Evolutionary conservation across 192 early-diverging fungal genomes (phyloP), one percentile per base, ranked within the genome.

Genomic region (Martensiomyces pterosporus): DNA sequence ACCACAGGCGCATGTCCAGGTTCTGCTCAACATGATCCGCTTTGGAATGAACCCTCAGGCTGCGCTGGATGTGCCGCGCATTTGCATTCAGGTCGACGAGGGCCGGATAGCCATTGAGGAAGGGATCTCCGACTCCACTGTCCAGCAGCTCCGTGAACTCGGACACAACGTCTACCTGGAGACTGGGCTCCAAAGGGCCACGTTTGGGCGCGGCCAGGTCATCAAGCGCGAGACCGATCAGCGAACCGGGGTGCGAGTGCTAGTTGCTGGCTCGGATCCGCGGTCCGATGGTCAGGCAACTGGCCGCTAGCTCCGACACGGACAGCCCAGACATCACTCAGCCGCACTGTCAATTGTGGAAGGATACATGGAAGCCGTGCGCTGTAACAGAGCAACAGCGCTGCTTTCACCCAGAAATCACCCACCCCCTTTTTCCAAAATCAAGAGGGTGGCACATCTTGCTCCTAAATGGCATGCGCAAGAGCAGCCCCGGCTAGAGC

Each of bases 1-100:
- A 62, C 89, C 89, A 15, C 89, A 91, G 64, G 87, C 87, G n/a
- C 87, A 91, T 35, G 55, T 88, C 2, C 89, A 91, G 68, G 82
- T 87, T 7, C 62, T 91, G 43, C 42, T 89, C 24, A 87, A 88
- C 46, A 60, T 84, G 16, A 42, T 80, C 38, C 71, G 77, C 46
- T 80, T 78, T 39, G 60, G 67, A 7, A 72, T 77, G 54, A 67
- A 69, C 29, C 79, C 82, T 26, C 89, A 91, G 57, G 57, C 52
- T 3, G 81, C 85, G 9, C 57, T 91, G 12, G 89, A 91, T 57
- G 49, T 69, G 2, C 85, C 85, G 37, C 71, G 89, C 24, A 66
- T 89, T 40, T 81, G 80, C 56, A 75, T 89, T 41, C 58, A 55
- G 16, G 24, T 52, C 8, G 52, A 57, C 22, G 47, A 43, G 34